phyloP scores from a whole-genome alignment of 164 flowering plant genomes.

The Magnolia kwangsiensis region DNA sequence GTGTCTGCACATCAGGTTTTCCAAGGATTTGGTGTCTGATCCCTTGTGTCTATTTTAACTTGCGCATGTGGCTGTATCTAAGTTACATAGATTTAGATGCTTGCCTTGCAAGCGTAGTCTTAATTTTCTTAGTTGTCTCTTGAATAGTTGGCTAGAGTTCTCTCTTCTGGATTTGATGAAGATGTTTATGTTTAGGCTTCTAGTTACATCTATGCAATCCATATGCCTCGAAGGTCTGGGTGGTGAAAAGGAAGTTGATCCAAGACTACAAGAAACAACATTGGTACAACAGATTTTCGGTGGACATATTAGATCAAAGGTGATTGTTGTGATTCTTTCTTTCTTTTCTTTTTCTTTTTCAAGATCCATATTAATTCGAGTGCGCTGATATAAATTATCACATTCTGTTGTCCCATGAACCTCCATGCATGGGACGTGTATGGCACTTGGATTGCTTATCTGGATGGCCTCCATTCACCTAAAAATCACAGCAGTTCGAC shows the following conservation, averaged over 20 bases:
- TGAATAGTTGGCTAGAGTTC: slow-evolving; percentile 4
- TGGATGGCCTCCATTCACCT: no score
- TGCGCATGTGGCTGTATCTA: neutral
- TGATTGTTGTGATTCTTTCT: slow-evolving; percentile 15
- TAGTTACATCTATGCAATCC: slow-evolving; percentile 84
- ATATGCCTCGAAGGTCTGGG: slow-evolving; percentile 70
- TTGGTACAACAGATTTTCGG: slow-evolving; percentile 83
- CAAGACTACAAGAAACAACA: slow-evolving; percentile 78
- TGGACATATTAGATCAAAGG: slow-evolving; percentile 81
- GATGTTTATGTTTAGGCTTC: slow-evolving; percentile 43
- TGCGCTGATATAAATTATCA: no score
- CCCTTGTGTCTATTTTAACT: neutral
- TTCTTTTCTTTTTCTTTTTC: neutral
- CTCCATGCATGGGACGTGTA: no score
- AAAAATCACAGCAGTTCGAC: no score
- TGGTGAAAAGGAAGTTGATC: slow-evolving; percentile 61
- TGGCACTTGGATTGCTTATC: no score
- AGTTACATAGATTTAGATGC: neutral
- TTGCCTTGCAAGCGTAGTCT: neutral
- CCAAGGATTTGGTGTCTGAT: neutral
- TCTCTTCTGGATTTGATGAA: slow-evolving; percentile 5
- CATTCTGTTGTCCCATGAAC: no score
- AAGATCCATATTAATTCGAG: neutral
- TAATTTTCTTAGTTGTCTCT: neutral
- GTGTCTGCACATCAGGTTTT: neutral